These are phyloP conservation scores for Sarocladium strictum DNA, from an alignment of 2,329 filamentous ascomycete genomes.

Conservation along the genomic window DNA sequence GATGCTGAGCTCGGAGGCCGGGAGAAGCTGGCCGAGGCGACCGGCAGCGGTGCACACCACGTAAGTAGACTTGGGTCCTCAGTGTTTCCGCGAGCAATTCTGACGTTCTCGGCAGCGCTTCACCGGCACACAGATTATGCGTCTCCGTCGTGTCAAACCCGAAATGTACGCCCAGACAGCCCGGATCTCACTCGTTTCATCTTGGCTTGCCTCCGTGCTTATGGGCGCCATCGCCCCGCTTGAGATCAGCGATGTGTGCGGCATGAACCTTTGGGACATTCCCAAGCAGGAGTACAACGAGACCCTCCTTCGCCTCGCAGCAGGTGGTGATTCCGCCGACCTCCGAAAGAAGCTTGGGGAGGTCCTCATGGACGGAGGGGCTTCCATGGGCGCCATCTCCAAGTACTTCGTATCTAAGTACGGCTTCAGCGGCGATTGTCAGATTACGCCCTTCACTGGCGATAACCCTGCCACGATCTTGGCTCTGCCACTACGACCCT, in stretches of 20 bases:
- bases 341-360: conserved; percentile 74
- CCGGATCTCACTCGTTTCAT: conserved; percentile 89
- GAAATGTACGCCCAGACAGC: conserved; percentile 74
- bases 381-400: conserved; percentile 68
- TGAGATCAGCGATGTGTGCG: conserved; percentile 90
- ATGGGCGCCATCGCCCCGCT: conserved; percentile 80
- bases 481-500: conserved; percentile 75
- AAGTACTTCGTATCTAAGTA: conserved; percentile 74
- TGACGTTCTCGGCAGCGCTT: conserved; percentile 58
- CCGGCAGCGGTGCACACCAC: conserved; percentile 92
- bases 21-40: conserved; percentile 67
- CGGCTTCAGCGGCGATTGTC: conserved; percentile 69
- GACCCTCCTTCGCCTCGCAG: conserved; percentile 67
- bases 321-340: conserved; percentile 51
- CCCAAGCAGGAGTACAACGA: conserved; percentile 67
- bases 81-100: conserved; percentile 7
- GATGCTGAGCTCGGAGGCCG: conserved; percentile 64
- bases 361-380: conserved; percentile 74
- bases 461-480: conserved; percentile 97
- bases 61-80: conserved; percentile 41
- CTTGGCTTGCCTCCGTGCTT: conserved; percentile 87
- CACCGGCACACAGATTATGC: conserved; percentile 93
- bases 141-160: conserved; percentile 75
- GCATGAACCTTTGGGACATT: conserved; percentile 97
- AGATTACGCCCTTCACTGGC: conserved; percentile 81